Evolutionary conservation across 257 asterid genomes (phyloP), one percentile per base, ranked within the genome.

Genomic region (Jasminum sambac): DNA sequence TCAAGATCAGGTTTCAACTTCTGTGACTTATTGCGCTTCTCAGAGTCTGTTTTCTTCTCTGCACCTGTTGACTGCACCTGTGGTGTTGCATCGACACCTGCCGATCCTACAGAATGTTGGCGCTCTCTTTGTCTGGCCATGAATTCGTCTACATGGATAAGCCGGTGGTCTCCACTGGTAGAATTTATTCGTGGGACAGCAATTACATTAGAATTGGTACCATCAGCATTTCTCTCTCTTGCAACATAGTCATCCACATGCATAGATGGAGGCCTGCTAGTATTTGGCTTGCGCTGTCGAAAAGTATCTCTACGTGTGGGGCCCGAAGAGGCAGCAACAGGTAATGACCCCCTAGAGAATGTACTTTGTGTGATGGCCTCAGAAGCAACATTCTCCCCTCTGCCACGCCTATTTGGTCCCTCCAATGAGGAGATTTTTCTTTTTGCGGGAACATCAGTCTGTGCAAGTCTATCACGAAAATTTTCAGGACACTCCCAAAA

Each of bases 181-280:
- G 97, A 83, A 69, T 92, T 95, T 67, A 85, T 68, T 64, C 97
- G 83, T 40, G 90, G 95, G 73, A 90, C 70, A 34, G 95, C 84
- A 87, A 90, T 90, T 64, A 90, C 97, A 74, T 89, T 91, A 63
- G 95, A 82, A 74, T 75, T 80, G 72, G 89, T 71, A 77, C 95
- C 91, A 83, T 90, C 98, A 42, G 90, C 84, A 73, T 78, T 90
- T 82, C 98, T 84, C 77, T 92, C 98, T 80, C 96, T 88, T 61
- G 95, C 95, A 72, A 92, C 98, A 80, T 90, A 92, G 87, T 90
- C 98, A 80, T 92, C 98, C 66, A 92, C 98, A 64, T 94, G 99
- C 99, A 94, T 94, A 72, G 99, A 94, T 73, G 99, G 99, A 66
- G 99, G 96, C 64, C 98, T 86, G 84, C 99, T 94, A 48, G 98